phyloP scores from a whole-genome alignment of 2,329 filamentous ascomycete genomes.

The Aspergillus sp. region DNA sequence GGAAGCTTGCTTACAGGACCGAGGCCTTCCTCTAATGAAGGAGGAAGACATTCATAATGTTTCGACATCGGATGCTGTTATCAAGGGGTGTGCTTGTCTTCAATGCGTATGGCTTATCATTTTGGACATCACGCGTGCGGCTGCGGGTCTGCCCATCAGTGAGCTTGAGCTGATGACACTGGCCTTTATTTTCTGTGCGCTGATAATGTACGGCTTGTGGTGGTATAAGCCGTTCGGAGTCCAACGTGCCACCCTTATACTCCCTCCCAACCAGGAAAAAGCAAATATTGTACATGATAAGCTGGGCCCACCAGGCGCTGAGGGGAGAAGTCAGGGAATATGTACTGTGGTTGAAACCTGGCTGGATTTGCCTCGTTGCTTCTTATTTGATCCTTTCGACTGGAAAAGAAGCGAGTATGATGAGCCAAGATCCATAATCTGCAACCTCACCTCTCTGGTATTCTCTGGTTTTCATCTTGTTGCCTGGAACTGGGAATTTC shows the following conservation, averaged over 20 bases:
- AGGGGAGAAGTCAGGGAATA: too few species aligned
- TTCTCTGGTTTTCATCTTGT: constrained; percentile 3
- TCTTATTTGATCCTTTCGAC: not conserved
- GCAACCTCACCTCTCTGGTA: not conserved
- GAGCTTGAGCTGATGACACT: constrained; percentile 4
- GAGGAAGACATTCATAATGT: not conserved
- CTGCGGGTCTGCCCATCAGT: not conserved
- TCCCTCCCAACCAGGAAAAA: not conserved
- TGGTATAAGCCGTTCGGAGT: constrained; percentile 5
- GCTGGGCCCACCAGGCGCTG: too few species aligned
- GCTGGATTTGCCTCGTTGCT: not conserved
- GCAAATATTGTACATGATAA: not conserved
- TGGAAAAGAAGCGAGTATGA: not conserved
- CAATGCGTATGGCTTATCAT: constrained; percentile 2
- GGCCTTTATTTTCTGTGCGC: not conserved
- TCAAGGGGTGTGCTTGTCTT: not conserved
- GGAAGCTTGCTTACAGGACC: not conserved
- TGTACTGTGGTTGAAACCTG: too few species aligned
- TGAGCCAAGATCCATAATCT: not conserved
- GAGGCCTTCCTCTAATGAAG: not conserved
- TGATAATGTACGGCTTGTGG: constrained; percentile 7
- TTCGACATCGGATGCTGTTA: not conserved
- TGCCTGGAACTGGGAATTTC: constrained; percentile 1
- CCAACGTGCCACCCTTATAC: not conserved
- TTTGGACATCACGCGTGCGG: not conserved